Percentiles rank a stretch among this genome's conserved stretches.
phyloP scores from a whole-genome alignment of 176 grass and related monocot species.

The Eremochloa ophiuroides region DNA sequence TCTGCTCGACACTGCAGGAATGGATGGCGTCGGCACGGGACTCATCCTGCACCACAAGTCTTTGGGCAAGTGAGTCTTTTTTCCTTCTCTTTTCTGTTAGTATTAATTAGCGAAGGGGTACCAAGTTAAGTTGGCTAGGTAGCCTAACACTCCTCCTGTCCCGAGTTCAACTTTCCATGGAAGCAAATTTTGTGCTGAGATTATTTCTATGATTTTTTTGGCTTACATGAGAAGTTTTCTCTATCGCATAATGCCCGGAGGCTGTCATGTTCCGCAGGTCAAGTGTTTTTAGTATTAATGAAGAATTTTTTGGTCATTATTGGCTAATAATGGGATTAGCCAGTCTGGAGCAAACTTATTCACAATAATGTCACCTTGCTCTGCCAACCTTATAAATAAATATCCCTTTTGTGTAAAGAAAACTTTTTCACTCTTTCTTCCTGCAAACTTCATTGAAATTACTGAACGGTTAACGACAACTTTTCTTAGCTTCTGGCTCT shows the following conservation, averaged over 20 bases:
- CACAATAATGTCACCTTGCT: not conserved
- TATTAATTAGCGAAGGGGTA: too few species aligned
- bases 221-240: too few species aligned
- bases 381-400: not conserved
- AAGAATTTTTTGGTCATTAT: not conserved
- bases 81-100: not conserved
- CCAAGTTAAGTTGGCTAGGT: too few species aligned
- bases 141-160: too few species aligned
- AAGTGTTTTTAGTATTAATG: not conserved
- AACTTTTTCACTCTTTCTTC: not conserved
- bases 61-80: constrained; percentile 75
- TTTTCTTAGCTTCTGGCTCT: not conserved
- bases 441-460: not conserved
- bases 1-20: constrained; percentile 33
- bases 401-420: not conserved
- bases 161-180: too few species aligned
- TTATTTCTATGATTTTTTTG: too few species aligned
- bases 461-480: not conserved
- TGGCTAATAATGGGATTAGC: not conserved
- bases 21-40: constrained; percentile 78
- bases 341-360: not conserved
- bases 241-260: too few species aligned
- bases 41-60: constrained; percentile 96
- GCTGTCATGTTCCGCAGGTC: too few species aligned
- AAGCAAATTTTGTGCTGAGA: too few species aligned